Evolutionary conservation across 495 filamentous ascomycete species (phyloP).

Genomic region (Tuber borchii): DNA sequence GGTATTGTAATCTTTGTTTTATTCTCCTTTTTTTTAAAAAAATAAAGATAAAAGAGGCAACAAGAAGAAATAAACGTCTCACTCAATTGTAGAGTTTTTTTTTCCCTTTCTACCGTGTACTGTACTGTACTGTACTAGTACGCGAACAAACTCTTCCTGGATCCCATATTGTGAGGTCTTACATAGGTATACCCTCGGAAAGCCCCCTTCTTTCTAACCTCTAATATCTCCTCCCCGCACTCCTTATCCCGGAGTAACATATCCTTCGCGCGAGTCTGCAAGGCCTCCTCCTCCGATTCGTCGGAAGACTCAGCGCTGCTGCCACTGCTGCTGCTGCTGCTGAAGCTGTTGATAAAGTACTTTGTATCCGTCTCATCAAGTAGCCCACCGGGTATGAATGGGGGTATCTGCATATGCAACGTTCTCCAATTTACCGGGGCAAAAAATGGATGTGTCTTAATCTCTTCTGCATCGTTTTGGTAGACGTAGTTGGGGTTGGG

Average conservation of each 20-base stretch:
- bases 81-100: background rate
- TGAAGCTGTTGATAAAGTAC: slow-evolving; percentile 68
- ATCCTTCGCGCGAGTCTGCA: slow-evolving; percentile 69
- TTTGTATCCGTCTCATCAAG: slow-evolving; percentile 69
- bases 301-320: slow-evolving; percentile 22
- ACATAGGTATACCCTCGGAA: slow-evolving; percentile 90
- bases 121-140: background rate
- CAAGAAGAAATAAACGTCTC: background rate
- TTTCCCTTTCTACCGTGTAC: background rate
- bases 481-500: slow-evolving; percentile 62
- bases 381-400: slow-evolving; percentile 65
- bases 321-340: no score
- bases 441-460: slow-evolving; percentile 72
- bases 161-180: slow-evolving; percentile 47
- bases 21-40: background rate
- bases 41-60: no score
- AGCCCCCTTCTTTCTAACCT: slow-evolving; percentile 69
- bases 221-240: slow-evolving; percentile 58
- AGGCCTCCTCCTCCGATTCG: slow-evolving; percentile 47
- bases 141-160: background rate
- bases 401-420: slow-evolving; percentile 61
- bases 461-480: slow-evolving; percentile 67
- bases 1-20: background rate
- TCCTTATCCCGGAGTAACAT: slow-evolving; percentile 66
- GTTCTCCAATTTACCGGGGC: slow-evolving; percentile 60